Base-by-base conservation (phyloP, 371 early-diverging fungal genomes). In the Syncephalastrum sp. region DNA sequence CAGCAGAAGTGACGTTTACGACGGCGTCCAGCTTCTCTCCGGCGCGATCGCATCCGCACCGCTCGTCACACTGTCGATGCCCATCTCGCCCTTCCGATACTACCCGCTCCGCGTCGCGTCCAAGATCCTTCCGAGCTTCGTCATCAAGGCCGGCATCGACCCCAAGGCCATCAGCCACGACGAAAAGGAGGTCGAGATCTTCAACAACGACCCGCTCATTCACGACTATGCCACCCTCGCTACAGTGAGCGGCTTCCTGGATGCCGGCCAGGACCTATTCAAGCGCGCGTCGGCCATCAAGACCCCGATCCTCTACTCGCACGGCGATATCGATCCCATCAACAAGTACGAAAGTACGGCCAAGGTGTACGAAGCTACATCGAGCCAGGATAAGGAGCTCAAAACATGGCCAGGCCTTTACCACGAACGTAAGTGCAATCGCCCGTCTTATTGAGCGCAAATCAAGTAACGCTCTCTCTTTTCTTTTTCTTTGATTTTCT, bases 171-270 rank as follows among this genome's bases (percentile, higher is more conserved):
- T 84, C 16, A 78, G 77, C 42, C 81, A 78, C 47, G 82, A 83
- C 45, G 44, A 61, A 24, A 57, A 72, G 3, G 74, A 79, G 56
- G 65, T 84, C 3, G 55, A 68, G 49, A 75, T 63, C 13, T 85
- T 82, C 54, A 53, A 62, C 10, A 47, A 64, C 2, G 88, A 88
- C 58, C 83, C 84, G 5, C 64, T 86, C n/a, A 65, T 84, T 5
- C 82, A 82, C 53, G 68, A 68, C 45, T 71, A 60, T 53, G 71
- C 73, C 16, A 70, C 77, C 12, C 57, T 83, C 45, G 60, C 57
- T 13, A 69, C 75, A 10, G 72, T 74, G 25, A 54, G 60, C 24
- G 56, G 69, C 14, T 67, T 76, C 38, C 50, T 75, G 54, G 70
- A 70, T 42, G 73, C 65, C 27, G 73, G 75, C 5, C 27, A 61